Base-by-base conservation (phyloP, 179 eudicot genomes). In the Vitellaria paradoxa region DNA sequence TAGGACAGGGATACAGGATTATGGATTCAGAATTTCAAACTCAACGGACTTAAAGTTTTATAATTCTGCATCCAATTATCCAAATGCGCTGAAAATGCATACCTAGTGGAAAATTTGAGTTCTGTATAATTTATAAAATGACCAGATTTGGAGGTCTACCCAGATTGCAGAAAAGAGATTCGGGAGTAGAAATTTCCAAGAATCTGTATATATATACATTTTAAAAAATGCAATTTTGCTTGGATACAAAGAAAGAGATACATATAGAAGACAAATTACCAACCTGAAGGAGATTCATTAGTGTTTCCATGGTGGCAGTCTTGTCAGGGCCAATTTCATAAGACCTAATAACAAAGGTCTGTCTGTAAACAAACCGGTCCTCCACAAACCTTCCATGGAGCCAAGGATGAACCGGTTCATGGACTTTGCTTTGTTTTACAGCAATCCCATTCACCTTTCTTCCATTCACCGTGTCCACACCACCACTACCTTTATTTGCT, bases 201-300 rank as follows among this genome's bases (percentile, higher is more conserved):
- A 30, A 30, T 30, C 37, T 30, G 37, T 30, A 30, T 30, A 30
- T 30, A 30, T 30, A 0, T 30, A n/a, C n/a, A n/a, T n/a, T n/a
- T n/a, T n/a, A n/a, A n/a, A n/a, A n/a, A n/a, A n/a, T n/a, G 37
- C 37, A 2, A 30, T 30, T 2, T 30, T 30, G 37, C 2, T 30
- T 30, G 37, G 37, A 30, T 42, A 42, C 45, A 42, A 42, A 42
- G 45, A 42, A 42, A 42, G 45, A 42, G 45, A 70, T 40, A 53
- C 6, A 9, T 4, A 3, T 5, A 42, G 23, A 70, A 15, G 47
- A 59, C 17, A 17, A 42, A 42, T 42, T 42, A 52, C 73, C 9
- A 57, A 89, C 96, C 91, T 91, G 96, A 37, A 91, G 84, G 46
- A 88, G 85, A 86, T 91, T 91, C 96, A 91, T 88, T 21, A 91